Conservation (phyloP, 2,329 filamentous ascomycete genomes). For the Aspergillus brasiliensis region DNA sequence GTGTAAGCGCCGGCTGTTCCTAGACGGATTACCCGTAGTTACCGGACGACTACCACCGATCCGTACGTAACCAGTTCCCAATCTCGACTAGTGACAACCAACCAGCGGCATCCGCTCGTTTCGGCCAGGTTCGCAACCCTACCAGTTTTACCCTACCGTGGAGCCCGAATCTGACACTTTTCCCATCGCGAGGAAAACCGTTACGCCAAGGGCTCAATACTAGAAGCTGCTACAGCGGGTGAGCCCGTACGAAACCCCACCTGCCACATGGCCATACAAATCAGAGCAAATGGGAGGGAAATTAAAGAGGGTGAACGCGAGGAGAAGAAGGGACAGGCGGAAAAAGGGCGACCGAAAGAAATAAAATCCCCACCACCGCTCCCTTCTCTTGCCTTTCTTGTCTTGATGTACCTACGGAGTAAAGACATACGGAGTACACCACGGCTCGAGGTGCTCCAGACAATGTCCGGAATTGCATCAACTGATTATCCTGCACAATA, state of each 20-base stretch:
- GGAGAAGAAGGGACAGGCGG: background rate
- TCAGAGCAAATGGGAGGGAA: constrained; percentile 4
- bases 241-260: constrained; percentile 37
- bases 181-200: constrained; percentile 29
- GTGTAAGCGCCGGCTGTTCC: constrained; percentile 7
- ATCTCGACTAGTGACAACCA: background rate
- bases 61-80: constrained; percentile 5
- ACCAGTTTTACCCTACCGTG: constrained; percentile 10
- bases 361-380: background rate
- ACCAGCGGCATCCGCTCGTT: constrained; percentile 14
- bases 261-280: constrained; percentile 31
- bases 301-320: background rate
- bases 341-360: background rate
- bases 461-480: background rate
- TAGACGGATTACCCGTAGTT: constrained; percentile 9
- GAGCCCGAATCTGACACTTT: constrained; percentile 17
- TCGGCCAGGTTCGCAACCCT: constrained; percentile 7
- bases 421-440: background rate
- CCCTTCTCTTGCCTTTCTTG: background rate
- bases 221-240: constrained; percentile 31
- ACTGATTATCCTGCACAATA: background rate
- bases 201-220: constrained; percentile 32
- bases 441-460: background rate
- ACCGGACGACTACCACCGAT: constrained; percentile 7
- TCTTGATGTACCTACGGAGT: background rate